Evolutionary conservation across 306 rosid genomes (phyloP).

Genomic region (Fragaria iinumae): DNA sequence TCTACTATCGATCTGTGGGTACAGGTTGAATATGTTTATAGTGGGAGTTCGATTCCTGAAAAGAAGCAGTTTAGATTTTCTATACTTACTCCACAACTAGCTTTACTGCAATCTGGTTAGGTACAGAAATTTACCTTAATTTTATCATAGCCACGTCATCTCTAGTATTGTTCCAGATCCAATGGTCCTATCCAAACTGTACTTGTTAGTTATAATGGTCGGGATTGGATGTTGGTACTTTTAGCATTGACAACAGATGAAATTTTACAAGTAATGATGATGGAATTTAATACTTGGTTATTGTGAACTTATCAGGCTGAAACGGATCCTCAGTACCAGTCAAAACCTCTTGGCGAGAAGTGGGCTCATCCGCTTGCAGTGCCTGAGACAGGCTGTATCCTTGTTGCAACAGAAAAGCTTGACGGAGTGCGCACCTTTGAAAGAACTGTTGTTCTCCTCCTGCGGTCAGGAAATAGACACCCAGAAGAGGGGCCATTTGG

Average conservation of each 20-base stretch:
- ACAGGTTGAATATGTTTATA: neutral
- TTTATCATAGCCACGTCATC: neutral
- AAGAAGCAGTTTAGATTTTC: neutral
- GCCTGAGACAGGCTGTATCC: conserved; percentile 96
- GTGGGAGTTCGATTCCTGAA: neutral
- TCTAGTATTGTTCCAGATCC: neutral
- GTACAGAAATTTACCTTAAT: neutral
- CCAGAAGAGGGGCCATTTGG: conserved; percentile 97
- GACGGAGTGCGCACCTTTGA: conserved; percentile 89
- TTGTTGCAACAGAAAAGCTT: conserved; percentile 91
- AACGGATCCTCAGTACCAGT: conserved; percentile 42
- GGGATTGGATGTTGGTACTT: conserved; percentile 3
- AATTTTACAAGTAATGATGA: conserved; percentile 17
- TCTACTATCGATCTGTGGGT: neutral
- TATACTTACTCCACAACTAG: neutral
- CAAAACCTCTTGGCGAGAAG: conserved; percentile 58
- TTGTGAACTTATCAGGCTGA: conserved; percentile 50
- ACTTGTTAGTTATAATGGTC: neutral
- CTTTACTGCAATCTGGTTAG: neutral
- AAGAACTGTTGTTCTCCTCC: conserved; percentile 89
- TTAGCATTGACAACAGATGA: conserved; percentile 2
- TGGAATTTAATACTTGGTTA: conserved; percentile 11
- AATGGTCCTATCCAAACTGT: neutral
- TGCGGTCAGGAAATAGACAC: conserved; percentile 85
- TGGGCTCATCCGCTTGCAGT: conserved; percentile 97